Evolutionary conservation across 2,329 filamentous ascomycete species (phyloP).

Genomic region (Colletotrichum costaricense): DNA sequence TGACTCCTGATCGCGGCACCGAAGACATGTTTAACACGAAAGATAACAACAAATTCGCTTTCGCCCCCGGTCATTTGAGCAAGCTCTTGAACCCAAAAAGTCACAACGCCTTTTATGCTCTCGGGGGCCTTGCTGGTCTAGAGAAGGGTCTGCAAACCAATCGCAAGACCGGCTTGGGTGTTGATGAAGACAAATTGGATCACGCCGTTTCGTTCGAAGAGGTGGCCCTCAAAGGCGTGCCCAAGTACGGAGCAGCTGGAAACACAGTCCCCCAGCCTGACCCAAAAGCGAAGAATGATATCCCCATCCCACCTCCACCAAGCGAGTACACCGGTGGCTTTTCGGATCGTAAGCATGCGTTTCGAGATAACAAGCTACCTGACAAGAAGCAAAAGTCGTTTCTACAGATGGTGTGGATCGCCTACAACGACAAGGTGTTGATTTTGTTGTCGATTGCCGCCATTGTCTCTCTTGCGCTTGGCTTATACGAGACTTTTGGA

Average conservation of each 20-base stretch:
- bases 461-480: constrained; percentile 74
- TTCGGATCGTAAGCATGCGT: constrained; percentile 68
- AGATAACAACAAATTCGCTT: constrained; percentile 76
- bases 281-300: constrained; percentile 34
- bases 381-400: constrained; percentile 70
- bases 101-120: constrained; percentile 77
- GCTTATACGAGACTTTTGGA: constrained; percentile 74
- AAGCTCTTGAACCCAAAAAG: constrained; percentile 87
- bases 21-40: constrained; percentile 76
- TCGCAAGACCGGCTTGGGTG: constrained; percentile 71
- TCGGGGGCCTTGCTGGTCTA: constrained; percentile 78
- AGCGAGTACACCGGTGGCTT: constrained; percentile 40
- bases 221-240: constrained; percentile 54
- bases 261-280: constrained; percentile 44
- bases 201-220: constrained; percentile 77
- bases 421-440: constrained; percentile 80
- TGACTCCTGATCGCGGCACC: constrained; percentile 71
- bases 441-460: constrained; percentile 77
- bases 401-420: constrained; percentile 72
- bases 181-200: constrained; percentile 74
- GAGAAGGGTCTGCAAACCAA: constrained; percentile 80
- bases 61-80: constrained; percentile 77
- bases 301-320: constrained; percentile 30
- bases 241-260: constrained; percentile 47
- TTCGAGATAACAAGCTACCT: constrained; percentile 69